Base-by-base conservation (phyloP, 1,284 basidiomycete species). In the Stereum hirsutum region DNA sequence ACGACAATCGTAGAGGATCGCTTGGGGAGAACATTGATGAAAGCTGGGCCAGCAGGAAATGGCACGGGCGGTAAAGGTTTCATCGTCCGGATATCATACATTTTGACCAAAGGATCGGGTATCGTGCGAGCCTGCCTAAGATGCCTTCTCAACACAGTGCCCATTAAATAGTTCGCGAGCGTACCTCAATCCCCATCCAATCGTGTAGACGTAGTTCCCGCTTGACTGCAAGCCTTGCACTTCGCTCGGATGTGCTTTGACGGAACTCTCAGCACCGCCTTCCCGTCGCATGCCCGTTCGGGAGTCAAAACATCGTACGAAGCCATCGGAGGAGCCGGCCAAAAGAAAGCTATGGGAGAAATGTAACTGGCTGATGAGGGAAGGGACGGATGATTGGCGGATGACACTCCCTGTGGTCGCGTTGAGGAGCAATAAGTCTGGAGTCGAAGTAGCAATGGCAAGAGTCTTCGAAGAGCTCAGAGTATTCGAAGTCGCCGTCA, bases 31-130 rank as follows among this genome's bases (percentile, higher is more conserved):
- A 88, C 63, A 44, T 87, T 81, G 49, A 96, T 83, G 56, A 94
- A 91, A 0, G 90, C 80, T 0, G 95, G 93, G 1, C 89, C 89
- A 25, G 83, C 77, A 2, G 90, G 80, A 58, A 98, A 98, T 1
- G 89, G 81, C 27, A 98, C 75, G 0, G 93, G 90, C 0, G 81
- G 80, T 23, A 86, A 74, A 2, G 89, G 70, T 27, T 83, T 79
- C 66, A 97, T 76, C 32, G 75, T 86, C 24, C 95, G 81, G 21
- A 92, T 59, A 59, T 99, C 95, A 57, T 89, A 96, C 8, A 97
- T 74, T 62, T 96, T 95, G 52, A 99, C 88, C 21, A 96, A 69
- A 2, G 92, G 89, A 59, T 98, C 95, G 0, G 90, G 86, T 41
- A 89, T 76, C 1, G 94, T 91, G 36, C 88, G 84, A 17, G 88